These are phyloP conservation scores for Coccinonectria pachysandricola DNA, from an alignment of 2,329 filamentous ascomycete species.

Conservation along the genomic window DNA sequence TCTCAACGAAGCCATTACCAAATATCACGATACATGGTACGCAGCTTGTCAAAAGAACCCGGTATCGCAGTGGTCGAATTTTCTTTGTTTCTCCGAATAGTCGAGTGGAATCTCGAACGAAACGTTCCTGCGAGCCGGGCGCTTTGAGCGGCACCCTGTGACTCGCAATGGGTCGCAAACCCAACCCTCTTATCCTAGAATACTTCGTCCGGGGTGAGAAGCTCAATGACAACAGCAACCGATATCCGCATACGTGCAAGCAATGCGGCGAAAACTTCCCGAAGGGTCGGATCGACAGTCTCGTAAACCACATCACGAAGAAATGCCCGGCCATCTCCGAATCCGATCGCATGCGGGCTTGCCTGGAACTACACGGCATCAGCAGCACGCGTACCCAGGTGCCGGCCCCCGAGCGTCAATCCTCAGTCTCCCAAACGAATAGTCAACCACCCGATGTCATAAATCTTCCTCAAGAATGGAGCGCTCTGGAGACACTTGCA, in stretches of 20 bases:
- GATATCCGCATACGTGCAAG: constrained; percentile 86
- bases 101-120: constrained; percentile 6
- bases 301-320: constrained; percentile 74
- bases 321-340: constrained; percentile 73
- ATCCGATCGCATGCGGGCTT: constrained; percentile 64
- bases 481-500: constrained; percentile 74
- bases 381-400: constrained; percentile 34
- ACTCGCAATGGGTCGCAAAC: constrained; percentile 64
- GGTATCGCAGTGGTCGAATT: no score
- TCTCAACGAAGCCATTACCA: constrained; percentile 17
- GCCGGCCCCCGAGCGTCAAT: constrained; percentile 15
- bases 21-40: constrained; percentile 12
- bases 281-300: constrained; percentile 76
- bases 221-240: constrained; percentile 79
- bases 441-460: constrained; percentile 19
- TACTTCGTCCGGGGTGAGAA: constrained; percentile 84
- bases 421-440: constrained; percentile 9
- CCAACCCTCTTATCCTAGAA: constrained; percentile 74
- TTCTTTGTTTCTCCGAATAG: constrained; percentile 2
- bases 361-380: constrained; percentile 62
- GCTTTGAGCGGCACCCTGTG: constrained; percentile 15
- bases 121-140: constrained; percentile 15
- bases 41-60: no score
- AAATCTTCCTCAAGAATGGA: constrained; percentile 52
- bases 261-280: constrained; percentile 81